A percentile compares a stretch with the other conserved stretches of the same genome.
Evolutionary conservation across 331 rosid species (phyloP).

Genomic region (Rhamnella rubrinervis): DNA sequence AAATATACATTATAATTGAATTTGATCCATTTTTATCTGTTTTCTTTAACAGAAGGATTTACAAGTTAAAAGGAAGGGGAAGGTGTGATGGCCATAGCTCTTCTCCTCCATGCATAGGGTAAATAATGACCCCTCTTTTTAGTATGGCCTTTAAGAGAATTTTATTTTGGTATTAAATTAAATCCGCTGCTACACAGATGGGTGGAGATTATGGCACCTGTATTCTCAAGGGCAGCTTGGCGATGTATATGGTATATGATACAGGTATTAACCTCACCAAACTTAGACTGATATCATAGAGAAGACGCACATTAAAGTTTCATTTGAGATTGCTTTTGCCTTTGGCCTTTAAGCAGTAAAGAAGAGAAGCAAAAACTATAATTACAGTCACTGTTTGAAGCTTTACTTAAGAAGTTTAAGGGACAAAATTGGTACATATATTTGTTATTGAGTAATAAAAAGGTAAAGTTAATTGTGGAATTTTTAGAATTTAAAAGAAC

Average conservation of each 20-base stretch:
- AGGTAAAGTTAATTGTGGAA: too few relatives aligned
- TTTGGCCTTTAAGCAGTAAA: too few relatives aligned
- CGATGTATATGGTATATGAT: constrained; percentile 59
- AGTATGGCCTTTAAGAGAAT: not conserved
- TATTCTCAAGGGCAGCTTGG: constrained; percentile 54
- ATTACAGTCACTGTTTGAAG: too few relatives aligned
- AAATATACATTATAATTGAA: not conserved
- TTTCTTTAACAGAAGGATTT: constrained; percentile 61
- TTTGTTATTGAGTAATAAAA: too few relatives aligned
- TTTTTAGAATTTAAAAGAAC: too few relatives aligned
- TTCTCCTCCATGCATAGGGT: constrained; percentile 85
- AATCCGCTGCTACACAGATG: constrained; percentile 31
- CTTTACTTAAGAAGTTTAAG: too few relatives aligned
- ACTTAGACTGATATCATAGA: not conserved
- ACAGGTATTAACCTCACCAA: constrained; percentile 35
- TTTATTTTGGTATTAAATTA: constrained; percentile 13
- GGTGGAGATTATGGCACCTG: constrained; percentile 75
- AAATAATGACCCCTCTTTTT: not conserved
- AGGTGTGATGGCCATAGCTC: constrained; percentile 63
- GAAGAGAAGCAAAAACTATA: too few relatives aligned
- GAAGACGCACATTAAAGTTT: too few relatives aligned
- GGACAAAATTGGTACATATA: too few relatives aligned
- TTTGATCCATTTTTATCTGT: constrained; percentile 4
- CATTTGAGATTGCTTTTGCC: too few relatives aligned
- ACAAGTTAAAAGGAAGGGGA: constrained; percentile 60